These are phyloP conservation scores for Arthroderma sp. DNA, from an alignment of 2,329 filamentous ascomycete genomes.

Conservation along the genomic window DNA sequence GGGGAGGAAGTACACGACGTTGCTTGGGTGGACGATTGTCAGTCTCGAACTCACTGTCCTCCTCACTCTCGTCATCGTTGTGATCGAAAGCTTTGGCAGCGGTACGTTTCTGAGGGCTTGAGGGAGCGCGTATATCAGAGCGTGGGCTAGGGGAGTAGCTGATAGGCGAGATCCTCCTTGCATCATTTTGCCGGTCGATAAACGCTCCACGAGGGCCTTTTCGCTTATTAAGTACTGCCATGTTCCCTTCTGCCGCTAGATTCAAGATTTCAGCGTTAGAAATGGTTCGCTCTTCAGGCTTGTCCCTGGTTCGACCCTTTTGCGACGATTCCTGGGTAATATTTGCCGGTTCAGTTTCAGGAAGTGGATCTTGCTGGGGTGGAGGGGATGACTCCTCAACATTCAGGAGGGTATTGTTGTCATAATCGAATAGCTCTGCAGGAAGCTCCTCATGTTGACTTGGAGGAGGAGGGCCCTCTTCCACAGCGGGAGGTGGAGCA, in stretches of 20 bases:
- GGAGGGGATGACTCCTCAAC: neutral
- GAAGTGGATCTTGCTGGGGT: neutral
- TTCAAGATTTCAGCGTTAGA: neutral
- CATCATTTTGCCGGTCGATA: conserved; percentile 27
- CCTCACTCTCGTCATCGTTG: neutral
- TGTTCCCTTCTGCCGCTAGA: neutral
- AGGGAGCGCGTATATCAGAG: neutral
- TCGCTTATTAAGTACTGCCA: neutral
- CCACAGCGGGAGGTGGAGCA: neutral
- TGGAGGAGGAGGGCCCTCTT: neutral
- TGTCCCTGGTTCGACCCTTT: neutral
- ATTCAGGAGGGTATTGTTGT: neutral
- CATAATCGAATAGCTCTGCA: no score
- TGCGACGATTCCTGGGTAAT: neutral
- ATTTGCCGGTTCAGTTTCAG: neutral
- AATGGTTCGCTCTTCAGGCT: neutral
- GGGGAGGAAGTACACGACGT: neutral
- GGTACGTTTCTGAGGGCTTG: conserved; percentile 6
- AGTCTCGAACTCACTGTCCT: conserved; percentile 26
- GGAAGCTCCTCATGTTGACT: neutral
- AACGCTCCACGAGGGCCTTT: conserved; percentile 16
- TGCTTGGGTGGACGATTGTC: conserved; percentile 16
- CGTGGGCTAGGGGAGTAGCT: conserved; percentile 2
- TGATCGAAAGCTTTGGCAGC: conserved; percentile 9
- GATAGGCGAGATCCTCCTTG: conserved; percentile 27